These are phyloP conservation scores for Aspergillus novoparasiticus DNA, from an alignment of 2,329 filamentous ascomycete genomes.

Conservation along the genomic window DNA sequence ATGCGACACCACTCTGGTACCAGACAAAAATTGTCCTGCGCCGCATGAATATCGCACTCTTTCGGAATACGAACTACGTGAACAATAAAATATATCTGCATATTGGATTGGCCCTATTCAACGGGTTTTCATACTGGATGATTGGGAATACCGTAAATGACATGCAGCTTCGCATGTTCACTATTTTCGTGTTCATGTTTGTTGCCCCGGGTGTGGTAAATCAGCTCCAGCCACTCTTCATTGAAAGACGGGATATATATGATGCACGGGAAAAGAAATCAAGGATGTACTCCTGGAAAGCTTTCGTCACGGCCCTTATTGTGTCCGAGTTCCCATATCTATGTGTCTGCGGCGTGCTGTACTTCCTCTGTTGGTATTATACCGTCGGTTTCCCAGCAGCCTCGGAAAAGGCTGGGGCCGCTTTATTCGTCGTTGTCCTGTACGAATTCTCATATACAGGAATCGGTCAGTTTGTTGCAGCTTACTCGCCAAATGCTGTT, in stretches of 20 bases:
- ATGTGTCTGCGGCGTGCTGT: conserved; percentile 63
- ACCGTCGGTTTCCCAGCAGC: conserved; percentile 56
- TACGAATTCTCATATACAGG: conserved; percentile 71
- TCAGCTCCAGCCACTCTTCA: conserved; percentile 66
- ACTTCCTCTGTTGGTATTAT: conserved; percentile 75
- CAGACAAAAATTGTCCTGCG: conserved; percentile 68
- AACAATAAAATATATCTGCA: conserved; percentile 65
- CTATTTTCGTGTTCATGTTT: conserved; percentile 64
- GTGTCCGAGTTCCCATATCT: conserved; percentile 71
- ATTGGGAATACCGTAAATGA: conserved; percentile 65
- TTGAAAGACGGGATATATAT: conserved; percentile 71
- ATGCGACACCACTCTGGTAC: conserved; percentile 64
- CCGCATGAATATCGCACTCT: conserved; percentile 67
- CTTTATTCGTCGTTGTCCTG: conserved; percentile 72
- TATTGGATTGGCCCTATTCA: conserved; percentile 53
- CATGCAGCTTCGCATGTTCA: conserved; percentile 74
- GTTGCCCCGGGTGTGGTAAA: conserved; percentile 48
- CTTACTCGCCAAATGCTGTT: conserved; percentile 66
- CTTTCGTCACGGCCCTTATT: conserved; percentile 70
- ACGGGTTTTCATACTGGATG: conserved; percentile 65
- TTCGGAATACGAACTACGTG: conserved; percentile 67
- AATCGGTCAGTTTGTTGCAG: conserved; percentile 78
- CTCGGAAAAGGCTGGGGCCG: conserved; percentile 42
- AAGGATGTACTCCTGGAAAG: conserved; percentile 74
- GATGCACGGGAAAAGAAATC: conserved; percentile 68